These are phyloP conservation scores for Pseudonitzschia pungens DNA, from an alignment of 108 stramenopile genomes.

Conservation along the genomic window DNA sequence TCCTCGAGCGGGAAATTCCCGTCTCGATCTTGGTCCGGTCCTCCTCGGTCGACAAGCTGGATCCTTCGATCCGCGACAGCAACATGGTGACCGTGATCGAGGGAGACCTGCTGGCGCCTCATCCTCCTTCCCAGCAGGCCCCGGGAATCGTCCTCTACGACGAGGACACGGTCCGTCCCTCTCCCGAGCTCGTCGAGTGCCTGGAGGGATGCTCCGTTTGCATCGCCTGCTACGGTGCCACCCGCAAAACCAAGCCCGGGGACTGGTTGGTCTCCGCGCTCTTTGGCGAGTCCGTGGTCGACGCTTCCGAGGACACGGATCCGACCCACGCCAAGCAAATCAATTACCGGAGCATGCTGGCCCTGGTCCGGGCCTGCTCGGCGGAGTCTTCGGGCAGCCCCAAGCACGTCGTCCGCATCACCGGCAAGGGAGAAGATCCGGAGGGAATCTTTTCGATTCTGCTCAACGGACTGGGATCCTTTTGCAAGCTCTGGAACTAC, in stretches of 20 bases:
- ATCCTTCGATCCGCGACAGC: constrained; percentile 1
- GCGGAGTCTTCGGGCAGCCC: background rate
- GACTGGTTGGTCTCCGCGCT: constrained; percentile 8
- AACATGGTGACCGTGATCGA: background rate
- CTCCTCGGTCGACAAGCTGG: constrained; percentile 15
- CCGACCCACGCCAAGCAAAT: constrained; percentile 60
- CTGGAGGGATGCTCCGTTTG: constrained; percentile 50
- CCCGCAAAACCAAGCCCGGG: constrained; percentile 21
- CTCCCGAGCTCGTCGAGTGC: constrained; percentile 31
- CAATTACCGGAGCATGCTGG: constrained; percentile 67
- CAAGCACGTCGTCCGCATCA: constrained; percentile 58
- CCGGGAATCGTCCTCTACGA: constrained; percentile 43
- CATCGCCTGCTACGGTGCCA: constrained; percentile 49
- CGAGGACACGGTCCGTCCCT: constrained; percentile 49
- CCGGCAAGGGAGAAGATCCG: constrained; percentile 79
- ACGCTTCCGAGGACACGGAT: constrained; percentile 32
- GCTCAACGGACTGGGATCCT: constrained; percentile 69
- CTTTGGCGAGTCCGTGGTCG: constrained; percentile 1
- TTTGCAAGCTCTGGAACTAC: constrained; percentile 85
- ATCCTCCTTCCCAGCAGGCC: constrained; percentile 34
- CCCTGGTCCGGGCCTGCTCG: constrained; percentile 46
- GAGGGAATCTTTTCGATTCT: constrained; percentile 55
- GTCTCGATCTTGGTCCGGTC: constrained; percentile 40
- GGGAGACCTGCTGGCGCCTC: constrained; percentile 30
- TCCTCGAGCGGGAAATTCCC: constrained; percentile 26